These are phyloP conservation scores for Kodamaea hsintzibuensis DNA, from an alignment of 805 yeast species.

Conservation along the genomic window DNA sequence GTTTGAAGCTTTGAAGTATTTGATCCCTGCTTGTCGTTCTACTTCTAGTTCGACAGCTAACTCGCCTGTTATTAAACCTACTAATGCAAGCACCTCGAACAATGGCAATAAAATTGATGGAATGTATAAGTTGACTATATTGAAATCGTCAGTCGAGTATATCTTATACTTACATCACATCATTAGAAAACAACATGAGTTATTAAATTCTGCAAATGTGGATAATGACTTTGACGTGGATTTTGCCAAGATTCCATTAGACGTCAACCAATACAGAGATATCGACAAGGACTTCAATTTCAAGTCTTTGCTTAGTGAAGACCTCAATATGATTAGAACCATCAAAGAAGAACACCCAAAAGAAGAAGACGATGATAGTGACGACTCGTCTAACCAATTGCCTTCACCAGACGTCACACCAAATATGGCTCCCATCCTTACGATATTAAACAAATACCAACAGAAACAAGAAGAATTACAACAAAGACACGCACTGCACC, in stretches of 20 bases:
- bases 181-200: constrained; percentile 50
- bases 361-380: constrained; percentile 8
- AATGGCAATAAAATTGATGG: constrained; percentile 51
- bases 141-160: constrained; percentile 83
- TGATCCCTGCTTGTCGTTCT: constrained; percentile 77
- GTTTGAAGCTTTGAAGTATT: constrained; percentile 73
- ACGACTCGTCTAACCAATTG: constrained; percentile 15
- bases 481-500: constrained; percentile 7
- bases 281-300: constrained; percentile 59
- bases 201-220: constrained; percentile 26
- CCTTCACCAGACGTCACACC: constrained; percentile 41
- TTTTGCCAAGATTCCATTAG: constrained; percentile 56
- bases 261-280: constrained; percentile 59
- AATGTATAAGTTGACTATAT: constrained; percentile 77
- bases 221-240: constrained; percentile 37
- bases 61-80: constrained; percentile 23
- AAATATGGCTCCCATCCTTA: constrained; percentile 35
- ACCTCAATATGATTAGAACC: constrained; percentile 6
- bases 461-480: constrained; percentile 6
- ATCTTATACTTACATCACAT: constrained; percentile 67
- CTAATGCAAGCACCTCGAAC: constrained; percentile 13
- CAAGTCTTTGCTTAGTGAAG: constrained; percentile 24
- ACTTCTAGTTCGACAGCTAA: constrained; percentile 26
- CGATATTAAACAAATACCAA: constrained; percentile 27
- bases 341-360: constrained; percentile 13